Conservation (phyloP, 2,329 filamentous ascomycete genomes). For the Pseudocercospora cruenta region DNA sequence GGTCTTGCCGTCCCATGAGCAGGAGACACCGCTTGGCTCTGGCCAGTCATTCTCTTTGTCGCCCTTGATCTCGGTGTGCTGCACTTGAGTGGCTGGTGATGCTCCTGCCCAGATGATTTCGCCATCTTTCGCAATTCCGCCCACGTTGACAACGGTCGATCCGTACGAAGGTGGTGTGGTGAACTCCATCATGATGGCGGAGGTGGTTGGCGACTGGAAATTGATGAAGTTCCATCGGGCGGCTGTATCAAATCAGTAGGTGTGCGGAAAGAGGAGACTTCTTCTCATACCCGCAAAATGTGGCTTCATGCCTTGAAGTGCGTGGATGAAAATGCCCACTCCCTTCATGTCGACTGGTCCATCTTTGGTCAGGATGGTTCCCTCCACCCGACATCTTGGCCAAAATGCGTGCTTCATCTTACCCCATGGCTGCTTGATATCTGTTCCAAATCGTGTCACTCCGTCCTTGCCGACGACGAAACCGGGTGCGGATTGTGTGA, state of each 20-base stretch:
- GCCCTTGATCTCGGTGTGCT: slow-evolving; percentile 69
- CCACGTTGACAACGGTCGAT: slow-evolving; percentile 78
- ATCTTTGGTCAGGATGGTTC: slow-evolving; percentile 79
- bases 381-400: slow-evolving; percentile 82
- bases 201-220: slow-evolving; percentile 85
- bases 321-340: slow-evolving; percentile 77
- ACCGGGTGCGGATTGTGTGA: slow-evolving; percentile 75
- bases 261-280: neutral
- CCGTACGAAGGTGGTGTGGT: slow-evolving; percentile 93
- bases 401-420: slow-evolving; percentile 91
- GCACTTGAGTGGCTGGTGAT: slow-evolving; percentile 63
- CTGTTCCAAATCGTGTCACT: slow-evolving; percentile 82
- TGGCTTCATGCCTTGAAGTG: slow-evolving; percentile 97
- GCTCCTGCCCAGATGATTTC: slow-evolving; percentile 76
- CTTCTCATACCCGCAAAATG: slow-evolving; percentile 75
- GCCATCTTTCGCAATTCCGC: slow-evolving; percentile 78
- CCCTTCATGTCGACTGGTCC: slow-evolving; percentile 83
- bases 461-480: slow-evolving; percentile 86
- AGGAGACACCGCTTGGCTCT: slow-evolving; percentile 75
- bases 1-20: slow-evolving; percentile 75
- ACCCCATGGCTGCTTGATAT: slow-evolving; percentile 85
- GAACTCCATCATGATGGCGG: slow-evolving; percentile 93
- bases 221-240: slow-evolving; percentile 90
- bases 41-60: slow-evolving; percentile 87
- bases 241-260: slow-evolving; percentile 50